Evolutionary conservation across 495 filamentous ascomycete species (phyloP).

Genomic region (Penicillium angulare): DNA sequence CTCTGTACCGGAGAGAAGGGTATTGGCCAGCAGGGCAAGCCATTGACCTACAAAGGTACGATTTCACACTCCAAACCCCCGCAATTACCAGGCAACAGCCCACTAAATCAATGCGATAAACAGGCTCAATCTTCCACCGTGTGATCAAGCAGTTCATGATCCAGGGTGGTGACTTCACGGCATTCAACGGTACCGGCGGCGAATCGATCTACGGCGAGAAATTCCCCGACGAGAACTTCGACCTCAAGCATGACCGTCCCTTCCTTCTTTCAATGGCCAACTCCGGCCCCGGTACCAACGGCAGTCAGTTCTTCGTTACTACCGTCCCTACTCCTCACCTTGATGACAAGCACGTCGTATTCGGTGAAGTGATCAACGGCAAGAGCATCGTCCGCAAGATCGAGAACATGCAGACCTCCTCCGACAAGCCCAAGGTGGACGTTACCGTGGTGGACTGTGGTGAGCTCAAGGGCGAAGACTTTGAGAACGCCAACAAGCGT

Average conservation of each 20-base stretch:
- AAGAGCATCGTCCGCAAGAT: conserved; percentile 89
- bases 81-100: not conserved
- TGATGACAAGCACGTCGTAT: conserved; percentile 84
- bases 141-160: conserved; percentile 99
- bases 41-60: conserved; percentile 64
- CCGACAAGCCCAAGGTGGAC: conserved; percentile 76
- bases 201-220: conserved; percentile 98
- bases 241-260: conserved; percentile 87
- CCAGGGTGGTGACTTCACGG: conserved; percentile 97
- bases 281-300: conserved; percentile 90
- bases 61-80: conserved; percentile 1
- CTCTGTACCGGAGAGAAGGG: conserved; percentile 94
- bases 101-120: conserved; percentile 1
- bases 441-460: conserved; percentile 83
- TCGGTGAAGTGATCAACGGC: conserved; percentile 67
- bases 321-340: conserved; percentile 92
- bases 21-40: conserved; percentile 80
- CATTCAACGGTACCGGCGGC: conserved; percentile 92
- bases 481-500: conserved; percentile 59
- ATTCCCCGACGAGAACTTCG: conserved; percentile 97
- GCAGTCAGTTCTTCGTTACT: conserved; percentile 97
- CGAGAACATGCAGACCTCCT: conserved; percentile 77
- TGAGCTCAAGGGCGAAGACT: conserved; percentile 70
- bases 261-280: conserved; percentile 98
- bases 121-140: conserved; percentile 84